Base-by-base conservation (phyloP, 768 basidiomycete genomes). In the Boletus rufocinnamomeus region DNA sequence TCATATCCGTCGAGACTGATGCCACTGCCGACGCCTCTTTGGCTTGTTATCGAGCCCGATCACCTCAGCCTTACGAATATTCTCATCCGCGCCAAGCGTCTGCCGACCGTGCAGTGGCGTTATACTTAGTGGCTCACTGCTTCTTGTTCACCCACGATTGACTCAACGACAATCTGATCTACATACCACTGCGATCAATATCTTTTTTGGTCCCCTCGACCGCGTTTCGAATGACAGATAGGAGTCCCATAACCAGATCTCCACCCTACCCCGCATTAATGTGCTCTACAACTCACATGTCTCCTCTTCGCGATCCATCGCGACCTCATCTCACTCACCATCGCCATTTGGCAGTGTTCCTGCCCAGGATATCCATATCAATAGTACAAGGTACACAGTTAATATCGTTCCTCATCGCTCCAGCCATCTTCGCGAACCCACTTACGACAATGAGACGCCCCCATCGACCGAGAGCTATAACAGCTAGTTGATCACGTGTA, bases 301-400 rank as follows among this genome's bases (percentile, higher is more conserved):
- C 13, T 25, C 25, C 41, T 23, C 41, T 66, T 59, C 65, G 66
- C 65, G 65, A 66, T 66, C 65, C 58, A 66, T 66, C 65, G 65
- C 62, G 55, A 27, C 13, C 50, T 35, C 64, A 51, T 56, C 43
- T 30, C 25, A 0, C n/a, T 34, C 59, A 45, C 53, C 27, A n/a
- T 53, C 50, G 32, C 46, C n/a, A 41, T 59, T 50, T 35, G 56
- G 63, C 4, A 59, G 44, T 45, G 11, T 21, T 8, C 13, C 41
- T 57, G 1, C 60, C 60, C 34, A 35, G 3, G 4, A 25, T 16
- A 9, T 4, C 37, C 35, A 17, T 10, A 50, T 38, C 17, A 54
- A n/a, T 27, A 3, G 7, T 34, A 34, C 21, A 11, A 9, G 7
- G n/a, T 27, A 46, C 11, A 46, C 30, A 14, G 2, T 40, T n/a